A percentile compares a stretch with the other conserved stretches of the same genome.
These are phyloP conservation scores for Pleurostoma richardsiae DNA, from an alignment of 2,329 filamentous ascomycete genomes.

Conservation along the genomic window DNA sequence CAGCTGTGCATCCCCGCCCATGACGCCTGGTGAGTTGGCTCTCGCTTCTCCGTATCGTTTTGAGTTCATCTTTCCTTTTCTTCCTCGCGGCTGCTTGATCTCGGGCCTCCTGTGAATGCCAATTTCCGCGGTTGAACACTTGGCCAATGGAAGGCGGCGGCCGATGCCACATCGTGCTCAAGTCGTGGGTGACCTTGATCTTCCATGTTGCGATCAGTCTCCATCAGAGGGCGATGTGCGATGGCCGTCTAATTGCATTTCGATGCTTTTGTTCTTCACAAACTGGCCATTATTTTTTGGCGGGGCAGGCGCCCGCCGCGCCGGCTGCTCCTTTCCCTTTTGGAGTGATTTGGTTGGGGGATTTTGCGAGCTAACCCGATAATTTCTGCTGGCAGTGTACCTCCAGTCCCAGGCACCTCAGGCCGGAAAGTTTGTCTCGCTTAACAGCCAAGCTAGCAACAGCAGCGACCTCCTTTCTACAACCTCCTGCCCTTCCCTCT, in stretches of 20 bases:
- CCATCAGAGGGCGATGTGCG: too few species aligned
- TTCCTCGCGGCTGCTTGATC: too few species aligned
- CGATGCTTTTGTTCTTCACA: too few species aligned
- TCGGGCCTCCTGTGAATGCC: too few species aligned
- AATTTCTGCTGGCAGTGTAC: slow-evolving; percentile 33
- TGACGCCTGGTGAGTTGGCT: slow-evolving; percentile 79
- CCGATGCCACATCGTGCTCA: too few species aligned
- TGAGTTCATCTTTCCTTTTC: neutral
- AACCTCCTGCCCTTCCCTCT: slow-evolving; percentile 77
- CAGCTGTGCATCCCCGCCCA: slow-evolving; percentile 71
- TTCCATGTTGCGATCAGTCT: too few species aligned
- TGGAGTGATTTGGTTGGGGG: slow-evolving; percentile 5
- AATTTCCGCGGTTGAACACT: too few species aligned
- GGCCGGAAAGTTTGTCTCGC: slow-evolving; percentile 48
- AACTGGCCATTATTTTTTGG: too few species aligned
- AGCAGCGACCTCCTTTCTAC: slow-evolving; percentile 68
- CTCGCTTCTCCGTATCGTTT: slow-evolving; percentile 7
- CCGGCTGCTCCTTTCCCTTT: neutral
- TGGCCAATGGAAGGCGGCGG: too few species aligned
- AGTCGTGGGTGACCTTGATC: too few species aligned
- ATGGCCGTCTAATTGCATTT: too few species aligned
- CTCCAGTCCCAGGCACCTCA: slow-evolving; percentile 35
- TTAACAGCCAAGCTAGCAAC: slow-evolving; percentile 46
- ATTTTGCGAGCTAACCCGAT: slow-evolving; percentile 25
- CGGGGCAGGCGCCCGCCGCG: too few species aligned